Evolutionary conservation across 345 rosid species (phyloP).

Genomic region (Turritis glabra): DNA sequence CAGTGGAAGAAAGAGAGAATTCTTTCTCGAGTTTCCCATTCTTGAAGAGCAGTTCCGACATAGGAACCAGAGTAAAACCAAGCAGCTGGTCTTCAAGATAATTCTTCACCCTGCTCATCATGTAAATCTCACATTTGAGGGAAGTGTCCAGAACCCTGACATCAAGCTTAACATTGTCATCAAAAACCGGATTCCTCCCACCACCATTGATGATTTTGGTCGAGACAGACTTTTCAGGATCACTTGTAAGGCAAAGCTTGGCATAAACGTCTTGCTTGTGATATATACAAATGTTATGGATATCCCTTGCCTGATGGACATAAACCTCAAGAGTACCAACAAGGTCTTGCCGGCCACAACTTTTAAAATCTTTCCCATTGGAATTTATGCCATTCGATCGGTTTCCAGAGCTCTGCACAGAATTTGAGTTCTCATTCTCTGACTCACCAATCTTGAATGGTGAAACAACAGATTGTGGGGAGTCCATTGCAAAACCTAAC

Average conservation of each 20-base stretch:
- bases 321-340: conserved; percentile 73
- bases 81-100: conserved; percentile 96
- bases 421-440: conserved; percentile 50
- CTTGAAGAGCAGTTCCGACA: conserved; percentile 74
- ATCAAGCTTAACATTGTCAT: conserved; percentile 65
- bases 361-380: conserved; percentile 41
- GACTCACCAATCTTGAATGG: conserved; percentile 66
- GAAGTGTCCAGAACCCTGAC: conserved; percentile 70
- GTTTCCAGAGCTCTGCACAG: conserved; percentile 42
- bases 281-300: conserved; percentile 98
- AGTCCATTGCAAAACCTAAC: conserved; percentile 61
- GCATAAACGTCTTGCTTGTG: conserved; percentile 99
- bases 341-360: conserved; percentile 43
- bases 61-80: conserved; percentile 87
- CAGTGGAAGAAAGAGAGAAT: conserved; percentile 94
- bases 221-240: conserved; percentile 74
- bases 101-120: conserved; percentile 99
- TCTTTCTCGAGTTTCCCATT: conserved; percentile 86
- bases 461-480: conserved; percentile 96
- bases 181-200: conserved; percentile 95
- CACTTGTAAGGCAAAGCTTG: conserved; percentile 84
- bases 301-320: conserved; percentile 93
- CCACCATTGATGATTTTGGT: conserved; percentile 98
- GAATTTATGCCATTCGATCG: conserved; percentile 45
- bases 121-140: conserved; percentile 90